Base-by-base conservation (phyloP, 352 stramenopile genomes). In the Globisporangium acanthophoron region DNA sequence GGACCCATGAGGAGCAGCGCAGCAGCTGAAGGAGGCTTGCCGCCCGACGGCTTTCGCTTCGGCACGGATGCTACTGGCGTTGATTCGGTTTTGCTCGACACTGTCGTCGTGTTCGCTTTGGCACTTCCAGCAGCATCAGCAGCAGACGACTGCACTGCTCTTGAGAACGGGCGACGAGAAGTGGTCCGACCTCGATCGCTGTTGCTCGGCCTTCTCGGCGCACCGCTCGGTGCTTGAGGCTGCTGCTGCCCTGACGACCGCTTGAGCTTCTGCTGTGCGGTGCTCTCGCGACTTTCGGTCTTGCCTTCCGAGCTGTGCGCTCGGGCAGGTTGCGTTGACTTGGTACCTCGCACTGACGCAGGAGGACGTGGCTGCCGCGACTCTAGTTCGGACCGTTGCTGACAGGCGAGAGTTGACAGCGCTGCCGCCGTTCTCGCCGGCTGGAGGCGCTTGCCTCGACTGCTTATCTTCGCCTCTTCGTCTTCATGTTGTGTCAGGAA, bases 401-500 rank as follows among this genome's bases (percentile, higher is more conserved):
- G 44, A 33, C 31, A 7, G 8, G 29, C 37, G 1, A 16, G n/a
- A 18, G 9, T 39, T 27, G 49, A n/a, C 11, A 31, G 6, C 21
- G 50, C 40, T 3, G 57, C 9, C n/a, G 57, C 18, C 41, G 21
- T 33, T n/a, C 35, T 53, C 8, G 11, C 33, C 20, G 20, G n/a
- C 7, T 35, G 37, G 18, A 33, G 29, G 18, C 29, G 55, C 39
- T 59, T 54, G 31, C 20, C 16, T 13, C 47, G 46, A 0, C 53
- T 21, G 16, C 29, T 39, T 1, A 65, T 49, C 31, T 45, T 69
- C 48, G 18, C 73, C 44, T 76, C 71, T 21, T 78, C 69, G 8
- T 78, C 74, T 48, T 75, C 71, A 43, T 58, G 59, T 40, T 83
- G 74, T 0, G 71, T 83, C 16, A 80, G 61, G 48, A 80, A 83